Evolutionary conservation across 345 rosid genomes (phyloP).

Genomic region (Aquilaria malaccensis): DNA sequence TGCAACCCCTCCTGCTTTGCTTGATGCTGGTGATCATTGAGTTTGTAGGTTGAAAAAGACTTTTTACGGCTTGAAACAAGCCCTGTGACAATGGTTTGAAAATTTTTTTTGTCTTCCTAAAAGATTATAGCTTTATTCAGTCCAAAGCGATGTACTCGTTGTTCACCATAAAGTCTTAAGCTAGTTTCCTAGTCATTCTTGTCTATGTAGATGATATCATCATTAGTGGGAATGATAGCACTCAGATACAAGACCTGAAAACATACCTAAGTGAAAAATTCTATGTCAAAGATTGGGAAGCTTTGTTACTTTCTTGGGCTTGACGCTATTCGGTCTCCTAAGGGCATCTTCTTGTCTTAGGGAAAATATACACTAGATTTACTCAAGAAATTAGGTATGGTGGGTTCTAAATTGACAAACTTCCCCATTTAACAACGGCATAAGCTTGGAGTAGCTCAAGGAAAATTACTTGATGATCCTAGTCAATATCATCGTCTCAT

Average conservation of each 20-base stretch:
- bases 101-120: not conserved
- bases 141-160: not conserved
- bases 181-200: not conserved
- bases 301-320: not conserved
- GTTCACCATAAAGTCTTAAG: not conserved
- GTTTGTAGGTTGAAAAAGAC: not conserved
- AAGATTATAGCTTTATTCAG: no score
- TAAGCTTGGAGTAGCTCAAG: not conserved
- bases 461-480: no score
- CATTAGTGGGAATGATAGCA: no score
- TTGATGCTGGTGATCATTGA: not conserved
- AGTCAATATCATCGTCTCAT: no score
- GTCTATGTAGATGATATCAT: not conserved
- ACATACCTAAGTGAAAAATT: no score
- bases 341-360: not conserved
- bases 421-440: not conserved
- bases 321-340: not conserved
- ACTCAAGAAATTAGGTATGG: not conserved
- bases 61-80: not conserved
- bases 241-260: no score
- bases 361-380: not conserved
- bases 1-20: not conserved
- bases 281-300: not conserved
- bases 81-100: not conserved
- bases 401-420: not conserved